Conservation (phyloP, 352 stramenopile species). For the Pythium rishiriense region DNA sequence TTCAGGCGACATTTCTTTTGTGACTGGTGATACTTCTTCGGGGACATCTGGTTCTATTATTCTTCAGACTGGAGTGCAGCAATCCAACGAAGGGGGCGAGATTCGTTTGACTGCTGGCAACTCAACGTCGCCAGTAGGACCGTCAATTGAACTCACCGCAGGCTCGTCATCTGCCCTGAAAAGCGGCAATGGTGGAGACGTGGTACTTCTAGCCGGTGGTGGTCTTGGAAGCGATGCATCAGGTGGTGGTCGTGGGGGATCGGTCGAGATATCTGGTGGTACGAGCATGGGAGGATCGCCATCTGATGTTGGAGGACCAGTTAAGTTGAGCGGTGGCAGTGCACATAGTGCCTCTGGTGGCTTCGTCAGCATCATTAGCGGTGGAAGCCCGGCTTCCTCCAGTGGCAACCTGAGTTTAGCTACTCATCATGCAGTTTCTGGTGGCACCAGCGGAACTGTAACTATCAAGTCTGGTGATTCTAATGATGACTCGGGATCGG, state of each 20-base stretch:
- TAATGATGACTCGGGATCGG: conserved; percentile 19
- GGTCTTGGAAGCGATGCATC: conserved; percentile 41
- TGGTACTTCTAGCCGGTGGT: conserved; percentile 38
- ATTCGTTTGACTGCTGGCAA: conserved; percentile 45
- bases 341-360: conserved; percentile 45
- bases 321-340: conserved; percentile 41
- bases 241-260: conserved; percentile 45
- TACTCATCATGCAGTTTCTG: conserved; percentile 31
- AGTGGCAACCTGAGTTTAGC: conserved; percentile 47
- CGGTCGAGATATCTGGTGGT: conserved; percentile 41
- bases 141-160: conserved; percentile 37
- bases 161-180: conserved; percentile 45
- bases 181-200: conserved; percentile 35
- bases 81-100: conserved; percentile 31
- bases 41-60: conserved; percentile 44
- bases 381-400: conserved; percentile 41
- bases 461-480: conserved; percentile 16
- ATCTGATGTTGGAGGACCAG: conserved; percentile 44
- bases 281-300: conserved; percentile 45
- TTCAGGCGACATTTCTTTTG: conserved; percentile 40
- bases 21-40: conserved; percentile 38
- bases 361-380: conserved; percentile 45
- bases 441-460: conserved; percentile 42
- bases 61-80: conserved; percentile 48
- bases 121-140: conserved; percentile 36